phyloP scores from a whole-genome alignment of 2,329 filamentous ascomycete genomes.

The Colletotrichum sp. region DNA sequence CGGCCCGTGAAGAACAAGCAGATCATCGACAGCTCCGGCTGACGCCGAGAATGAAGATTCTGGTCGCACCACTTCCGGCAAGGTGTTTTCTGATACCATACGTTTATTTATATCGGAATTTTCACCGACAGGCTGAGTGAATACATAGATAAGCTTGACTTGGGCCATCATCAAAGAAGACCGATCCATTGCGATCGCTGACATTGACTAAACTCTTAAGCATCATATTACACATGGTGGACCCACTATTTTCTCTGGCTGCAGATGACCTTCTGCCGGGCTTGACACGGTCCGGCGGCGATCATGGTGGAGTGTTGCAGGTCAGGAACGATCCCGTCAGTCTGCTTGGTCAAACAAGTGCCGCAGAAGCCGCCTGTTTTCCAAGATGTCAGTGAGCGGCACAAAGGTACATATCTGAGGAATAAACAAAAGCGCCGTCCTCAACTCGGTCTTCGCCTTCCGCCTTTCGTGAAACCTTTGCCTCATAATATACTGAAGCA shows the following conservation, averaged over 20 bases:
- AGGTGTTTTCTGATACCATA: not conserved
- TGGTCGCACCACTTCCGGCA: not conserved
- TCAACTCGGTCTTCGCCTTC: not conserved
- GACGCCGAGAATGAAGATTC: not conserved
- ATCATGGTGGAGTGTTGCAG: not conserved
- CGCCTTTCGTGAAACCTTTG: rapidly evolving
- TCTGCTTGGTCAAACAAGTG: not conserved
- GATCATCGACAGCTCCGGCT: not conserved
- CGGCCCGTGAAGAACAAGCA: not conserved
- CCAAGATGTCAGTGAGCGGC: not conserved
- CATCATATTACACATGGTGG: not conserved
- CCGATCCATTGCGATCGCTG: not conserved
- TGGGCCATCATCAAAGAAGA: not conserved
- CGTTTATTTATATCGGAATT: no score
- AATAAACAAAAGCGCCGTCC: not conserved
- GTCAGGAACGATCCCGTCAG: not conserved
- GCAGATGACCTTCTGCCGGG: not conserved
- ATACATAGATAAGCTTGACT: rapidly evolving
- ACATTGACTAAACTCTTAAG: not conserved
- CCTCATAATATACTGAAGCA: not conserved
- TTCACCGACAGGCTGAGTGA: rapidly evolving
- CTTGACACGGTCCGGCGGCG: not conserved
- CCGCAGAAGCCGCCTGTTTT: not conserved
- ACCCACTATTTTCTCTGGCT: not conserved
- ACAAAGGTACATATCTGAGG: rapidly evolving